These are phyloP conservation scores for Colletotrichum noveboracense DNA, from an alignment of 2,329 filamentous ascomycete species.

Conservation along the genomic window DNA sequence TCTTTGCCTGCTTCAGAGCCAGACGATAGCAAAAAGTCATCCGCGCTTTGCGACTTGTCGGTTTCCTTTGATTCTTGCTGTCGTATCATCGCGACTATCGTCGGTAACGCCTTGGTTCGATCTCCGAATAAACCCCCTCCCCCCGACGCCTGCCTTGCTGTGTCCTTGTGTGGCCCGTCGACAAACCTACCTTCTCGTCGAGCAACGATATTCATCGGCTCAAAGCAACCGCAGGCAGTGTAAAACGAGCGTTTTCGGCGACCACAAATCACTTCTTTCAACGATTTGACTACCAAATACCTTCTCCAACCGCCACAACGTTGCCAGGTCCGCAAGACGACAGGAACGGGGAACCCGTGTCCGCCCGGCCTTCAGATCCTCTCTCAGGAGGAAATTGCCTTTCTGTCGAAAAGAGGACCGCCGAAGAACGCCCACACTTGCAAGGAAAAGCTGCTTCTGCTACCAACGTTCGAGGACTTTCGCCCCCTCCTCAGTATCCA, in stretches of 20 bases:
- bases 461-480: constrained; percentile 40
- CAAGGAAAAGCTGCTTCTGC: not conserved
- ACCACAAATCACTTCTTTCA: not conserved
- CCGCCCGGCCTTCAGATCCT: constrained; percentile 37
- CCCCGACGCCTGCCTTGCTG: not conserved
- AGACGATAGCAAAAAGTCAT: not conserved
- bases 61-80: not conserved
- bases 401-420: constrained; percentile 19
- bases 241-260: not conserved
- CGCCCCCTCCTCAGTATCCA: constrained; percentile 66
- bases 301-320: constrained; percentile 42
- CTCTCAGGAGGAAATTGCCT: not conserved
- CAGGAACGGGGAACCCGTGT: constrained; percentile 48
- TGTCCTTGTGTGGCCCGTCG: not conserved
- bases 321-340: constrained; percentile 52
- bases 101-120: not conserved
- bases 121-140: not conserved
- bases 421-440: not conserved
- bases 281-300: not conserved
- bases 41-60: not conserved
- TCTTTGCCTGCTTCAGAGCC: not conserved
- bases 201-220: not conserved
- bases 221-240: not conserved
- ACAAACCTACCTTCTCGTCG: not conserved
- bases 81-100: not conserved